A percentile compares a stretch with the other conserved stretches of the same genome.
phyloP scores from a whole-genome alignment of 139 green algal species.

The Coelastrella sp. region DNA sequence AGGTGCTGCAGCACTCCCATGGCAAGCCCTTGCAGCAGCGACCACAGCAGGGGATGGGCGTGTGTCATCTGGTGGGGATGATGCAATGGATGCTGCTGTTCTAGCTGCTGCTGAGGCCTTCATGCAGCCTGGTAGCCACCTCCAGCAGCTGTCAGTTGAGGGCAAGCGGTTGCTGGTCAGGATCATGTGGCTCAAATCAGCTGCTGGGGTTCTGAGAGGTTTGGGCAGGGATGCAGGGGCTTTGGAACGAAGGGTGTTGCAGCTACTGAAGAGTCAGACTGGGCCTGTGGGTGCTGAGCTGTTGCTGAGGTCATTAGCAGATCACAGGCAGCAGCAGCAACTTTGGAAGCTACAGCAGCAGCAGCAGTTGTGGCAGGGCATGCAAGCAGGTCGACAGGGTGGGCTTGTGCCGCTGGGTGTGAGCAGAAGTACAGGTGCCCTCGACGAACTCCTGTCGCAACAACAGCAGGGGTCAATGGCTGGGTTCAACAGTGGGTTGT shows the following conservation, averaged over 20 bases:
- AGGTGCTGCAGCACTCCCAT: not conserved
- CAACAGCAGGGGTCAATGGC: not conserved
- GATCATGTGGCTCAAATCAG: constrained; percentile 35
- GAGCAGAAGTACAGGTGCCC: too few species aligned
- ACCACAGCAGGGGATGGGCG: not conserved
- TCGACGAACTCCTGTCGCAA: too few species aligned
- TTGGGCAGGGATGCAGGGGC: not conserved
- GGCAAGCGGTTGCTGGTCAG: constrained; percentile 5
- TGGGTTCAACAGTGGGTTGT: not conserved
- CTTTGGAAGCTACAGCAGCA: not conserved
- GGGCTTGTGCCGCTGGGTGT: too few species aligned
- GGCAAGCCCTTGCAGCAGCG: constrained; percentile 35
- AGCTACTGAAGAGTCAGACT: constrained; percentile 20
- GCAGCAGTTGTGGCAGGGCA: not conserved
- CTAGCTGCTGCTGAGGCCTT: not conserved
- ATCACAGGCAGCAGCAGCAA: constrained; percentile 19
- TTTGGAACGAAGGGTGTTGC: constrained; percentile 1
- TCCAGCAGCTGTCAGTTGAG: not conserved
- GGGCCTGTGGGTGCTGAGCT: constrained; percentile 4
- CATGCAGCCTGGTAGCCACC: not conserved
- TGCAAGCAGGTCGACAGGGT: not conserved
- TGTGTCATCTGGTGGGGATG: not conserved
- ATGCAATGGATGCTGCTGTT: not conserved
- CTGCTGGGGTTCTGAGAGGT: constrained; percentile 17
- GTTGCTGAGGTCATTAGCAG: constrained; percentile 23